Base-by-base conservation (phyloP, 106 monocot species). In the Xerophyta viscosa region DNA sequence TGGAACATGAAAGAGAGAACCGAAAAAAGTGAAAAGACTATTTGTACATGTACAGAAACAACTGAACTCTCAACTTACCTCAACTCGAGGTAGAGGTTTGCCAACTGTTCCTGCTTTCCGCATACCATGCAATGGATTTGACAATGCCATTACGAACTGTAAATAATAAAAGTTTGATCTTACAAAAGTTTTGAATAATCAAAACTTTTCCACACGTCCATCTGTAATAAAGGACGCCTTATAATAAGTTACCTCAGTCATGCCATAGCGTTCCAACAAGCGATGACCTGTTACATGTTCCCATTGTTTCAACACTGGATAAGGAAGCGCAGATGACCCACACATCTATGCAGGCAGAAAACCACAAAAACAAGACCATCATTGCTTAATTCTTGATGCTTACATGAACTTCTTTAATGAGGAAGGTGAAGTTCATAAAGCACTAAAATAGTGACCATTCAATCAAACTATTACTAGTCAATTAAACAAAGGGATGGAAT, bases 301-400 rank as follows among this genome's bases (percentile, higher is more conserved):
- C 98, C 98, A 98, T 59, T 75, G 79, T 55, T 90, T 98, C 90
- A 90, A 62, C 13, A 86, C 45, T 54, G 98, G 98, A 45, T 71
- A 83, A 62, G 98, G 98, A 75, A 98, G 98, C 20, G 98, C 90
- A 56, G 98, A 90, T 23, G 98, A 98, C 19, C 98, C 98, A 67
- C 86, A 90, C 98, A 98, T 98, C 98, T 98, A 29, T 17, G 27
- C 47, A 72, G 27, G 5, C 42, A 20, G 13, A 25, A 30, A 21
- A 45, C 25, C 2, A 28, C 18, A 17, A 29, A 22, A 41, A 41
- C 13, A 39, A 43, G 7, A 66, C 12, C 2, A 36, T 25, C 25
- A 27, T 52, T n/a, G 15, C 45, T 6, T 20, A n/a, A n/a, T n/a
- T n/a, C n/a, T n/a, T n/a, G n/a, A n/a, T n/a, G n/a, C n/a, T n/a